Evolutionary conservation across 106 monocot species (phyloP), one percentile per base, ranked within the genome.

Genomic region (Dioscorea alata): DNA sequence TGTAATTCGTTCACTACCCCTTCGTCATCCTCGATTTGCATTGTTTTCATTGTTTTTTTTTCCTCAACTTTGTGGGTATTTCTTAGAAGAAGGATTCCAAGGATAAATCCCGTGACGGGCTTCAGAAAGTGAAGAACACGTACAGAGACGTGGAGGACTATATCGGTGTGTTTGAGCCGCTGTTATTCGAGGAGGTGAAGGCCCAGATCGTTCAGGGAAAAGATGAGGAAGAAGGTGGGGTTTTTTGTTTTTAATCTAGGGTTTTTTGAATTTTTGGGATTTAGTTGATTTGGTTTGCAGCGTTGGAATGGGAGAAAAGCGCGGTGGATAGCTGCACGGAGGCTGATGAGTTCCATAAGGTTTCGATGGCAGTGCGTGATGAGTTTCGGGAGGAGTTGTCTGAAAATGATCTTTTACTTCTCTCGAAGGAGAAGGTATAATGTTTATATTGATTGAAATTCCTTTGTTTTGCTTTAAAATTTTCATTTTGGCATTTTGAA

Each of bases 101-200:
- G 57, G 49, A 66, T 8, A 48, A 32, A 18, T 34, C 61, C 13
- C 50, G 51, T 8, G 67, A 28, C 31, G 52, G 63, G 4, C 67
- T 90, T 64, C 72, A 83, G 77, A 70, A 50, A 22, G 83, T 85
- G 53, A 93, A 93, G 81, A 80, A 54, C 65, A 81, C 77, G 4
- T 99, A 85, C 77, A 33, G 67, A 42, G 71, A 87, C 57, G 74
- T 93, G 24, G 84, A 79, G 12, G 99, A 99, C 28, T 99, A 99
- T 77, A 54, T 99, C 33, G 64, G 79, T 0, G 76, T 90, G 8
- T 90, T 83, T 25, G 99, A 99, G 74, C 99, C 99, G 28, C 81
- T 99, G 42, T 87, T 99, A 20, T 84, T 99, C 23, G 99, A 99
- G 61, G 99, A 99, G 76, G 85, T 93, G 31, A 99, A 99, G 81